Evolutionary conservation across 805 yeast species (phyloP).

Genomic region (Candida dajiaensis): DNA sequence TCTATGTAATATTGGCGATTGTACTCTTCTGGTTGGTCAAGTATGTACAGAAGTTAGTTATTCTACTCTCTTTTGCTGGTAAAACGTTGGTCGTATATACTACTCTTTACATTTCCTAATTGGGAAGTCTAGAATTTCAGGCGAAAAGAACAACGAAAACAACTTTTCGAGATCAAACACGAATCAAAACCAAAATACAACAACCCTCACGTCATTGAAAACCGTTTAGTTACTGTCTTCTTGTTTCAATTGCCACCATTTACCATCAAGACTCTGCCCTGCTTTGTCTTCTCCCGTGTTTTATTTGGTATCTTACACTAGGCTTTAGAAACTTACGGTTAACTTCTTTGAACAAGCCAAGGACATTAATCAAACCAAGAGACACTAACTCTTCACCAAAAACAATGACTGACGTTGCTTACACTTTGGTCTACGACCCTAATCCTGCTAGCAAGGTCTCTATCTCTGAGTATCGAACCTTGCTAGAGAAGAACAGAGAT

Average conservation of each 20-base stretch:
- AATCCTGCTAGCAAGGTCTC: slow-evolving; percentile 54
- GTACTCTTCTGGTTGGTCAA: too few relatives aligned
- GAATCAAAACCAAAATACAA: neutral
- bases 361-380: neutral
- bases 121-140: neutral
- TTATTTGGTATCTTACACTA: neutral
- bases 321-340: neutral
- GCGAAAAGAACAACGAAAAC: neutral
- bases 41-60: too few relatives aligned
- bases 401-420: slow-evolving; percentile 39
- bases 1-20: too few relatives aligned
- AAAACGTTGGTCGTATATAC: too few relatives aligned
- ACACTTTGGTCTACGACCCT: slow-evolving; percentile 78
- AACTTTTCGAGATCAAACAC: neutral
- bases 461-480: slow-evolving; percentile 64
- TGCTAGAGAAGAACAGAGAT: slow-evolving; percentile 85
- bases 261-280: neutral
- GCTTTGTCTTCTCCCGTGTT: neutral
- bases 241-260: neutral
- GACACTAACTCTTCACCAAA: neutral
- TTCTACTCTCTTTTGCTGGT: too few relatives aligned
- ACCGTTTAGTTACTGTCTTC: neutral
- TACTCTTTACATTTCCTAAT: neutral
- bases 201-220: neutral
- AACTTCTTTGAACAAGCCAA: neutral